These are phyloP conservation scores for Adansonia digitata DNA, from an alignment of 345 rosid genomes.

Conservation along the genomic window DNA sequence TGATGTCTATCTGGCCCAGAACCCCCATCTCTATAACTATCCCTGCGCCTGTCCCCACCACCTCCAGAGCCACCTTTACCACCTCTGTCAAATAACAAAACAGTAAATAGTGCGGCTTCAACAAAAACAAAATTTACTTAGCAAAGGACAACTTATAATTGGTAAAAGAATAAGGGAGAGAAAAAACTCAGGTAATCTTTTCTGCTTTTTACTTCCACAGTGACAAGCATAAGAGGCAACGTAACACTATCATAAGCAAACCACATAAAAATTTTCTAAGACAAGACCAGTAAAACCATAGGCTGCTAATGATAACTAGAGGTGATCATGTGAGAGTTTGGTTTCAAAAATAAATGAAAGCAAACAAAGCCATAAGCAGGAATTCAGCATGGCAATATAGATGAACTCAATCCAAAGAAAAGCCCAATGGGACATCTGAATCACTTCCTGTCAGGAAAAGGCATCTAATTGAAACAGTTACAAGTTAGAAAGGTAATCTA, in stretches of 20 bases:
- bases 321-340: background rate
- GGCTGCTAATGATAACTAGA: background rate
- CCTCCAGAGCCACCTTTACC: constrained; percentile 80
- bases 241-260: background rate
- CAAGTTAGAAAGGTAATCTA: background rate
- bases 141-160: background rate
- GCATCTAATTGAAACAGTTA: background rate
- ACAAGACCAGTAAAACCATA: background rate
- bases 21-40: constrained; percentile 63
- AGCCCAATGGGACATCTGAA: background rate
- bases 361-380: background rate
- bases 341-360: background rate
- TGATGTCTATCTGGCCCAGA: constrained; percentile 87
- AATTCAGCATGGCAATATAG: background rate
- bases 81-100: constrained; percentile 46
- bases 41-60: constrained; percentile 88
- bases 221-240: background rate
- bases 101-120: constrained; percentile 11
- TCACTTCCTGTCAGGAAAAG: background rate
- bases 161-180: background rate
- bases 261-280: background rate
- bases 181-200: background rate
- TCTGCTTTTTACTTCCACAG: background rate
- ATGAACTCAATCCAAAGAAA: background rate
- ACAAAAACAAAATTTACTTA: background rate